phyloP scores from a whole-genome alignment of 352 stramenopile genomes.

The Phytopythium kandeliae region DNA sequence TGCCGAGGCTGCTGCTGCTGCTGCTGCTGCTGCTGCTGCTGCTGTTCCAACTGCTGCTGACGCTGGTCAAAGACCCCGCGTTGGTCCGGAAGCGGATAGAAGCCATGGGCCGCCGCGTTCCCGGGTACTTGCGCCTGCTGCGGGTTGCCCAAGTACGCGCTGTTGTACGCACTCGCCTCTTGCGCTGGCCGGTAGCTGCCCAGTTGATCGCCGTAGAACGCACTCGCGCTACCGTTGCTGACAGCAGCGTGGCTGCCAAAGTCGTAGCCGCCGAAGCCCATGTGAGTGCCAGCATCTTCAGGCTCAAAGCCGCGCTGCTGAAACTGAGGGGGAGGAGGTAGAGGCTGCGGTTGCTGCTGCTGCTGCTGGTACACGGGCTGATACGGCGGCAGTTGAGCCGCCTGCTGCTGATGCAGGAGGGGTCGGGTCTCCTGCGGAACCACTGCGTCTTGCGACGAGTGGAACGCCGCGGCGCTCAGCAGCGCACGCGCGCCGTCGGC shows the following conservation, averaged over 20 bases:
- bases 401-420: slow-evolving; percentile 33
- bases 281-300: slow-evolving; percentile 40
- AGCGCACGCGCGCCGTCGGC: slow-evolving; percentile 60
- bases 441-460: slow-evolving; percentile 75
- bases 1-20: slow-evolving; percentile 23
- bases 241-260: slow-evolving; percentile 12
- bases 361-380: slow-evolving; percentile 29
- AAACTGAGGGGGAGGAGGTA: too few relatives aligned
- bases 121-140: background rate
- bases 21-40: slow-evolving; percentile 25
- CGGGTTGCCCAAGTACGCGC: slow-evolving; percentile 15
- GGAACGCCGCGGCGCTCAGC: slow-evolving; percentile 52
- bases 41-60: slow-evolving; percentile 20
- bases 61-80: slow-evolving; percentile 23
- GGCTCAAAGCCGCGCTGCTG: slow-evolving; percentile 58
- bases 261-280: slow-evolving; percentile 27
- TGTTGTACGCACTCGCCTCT: slow-evolving; percentile 3
- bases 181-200: slow-evolving; percentile 25
- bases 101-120: background rate
- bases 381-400: slow-evolving; percentile 14
- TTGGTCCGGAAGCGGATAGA: slow-evolving; percentile 3
- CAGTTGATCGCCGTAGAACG: slow-evolving; percentile 34
- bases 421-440: slow-evolving; percentile 55
- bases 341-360: slow-evolving; percentile 22
- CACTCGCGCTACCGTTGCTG: slow-evolving; percentile 4